A percentile compares a stretch with the other conserved stretches of the same genome.
Evolutionary conservation across 2,329 filamentous ascomycete species (phyloP).

Genomic region (Xylariomycetidae sp.): DNA sequence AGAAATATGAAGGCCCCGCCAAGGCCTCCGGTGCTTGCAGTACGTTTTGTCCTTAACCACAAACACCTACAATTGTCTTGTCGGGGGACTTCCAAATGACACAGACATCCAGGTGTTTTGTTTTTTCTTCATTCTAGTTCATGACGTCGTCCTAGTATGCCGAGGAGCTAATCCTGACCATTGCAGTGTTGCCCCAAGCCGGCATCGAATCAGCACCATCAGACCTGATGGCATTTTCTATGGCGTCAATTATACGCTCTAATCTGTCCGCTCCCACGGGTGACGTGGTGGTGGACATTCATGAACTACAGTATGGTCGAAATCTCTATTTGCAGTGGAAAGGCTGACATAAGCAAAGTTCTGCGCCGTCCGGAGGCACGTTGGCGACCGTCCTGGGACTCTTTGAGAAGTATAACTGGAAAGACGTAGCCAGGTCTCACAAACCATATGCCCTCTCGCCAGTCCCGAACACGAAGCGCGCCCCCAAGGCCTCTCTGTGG

Average conservation of each 20-base stretch:
- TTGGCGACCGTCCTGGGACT: constrained; percentile 61
- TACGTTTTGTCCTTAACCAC: no score
- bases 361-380: constrained; percentile 59
- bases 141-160: no score
- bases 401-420: constrained; percentile 47
- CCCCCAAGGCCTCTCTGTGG: constrained; percentile 31
- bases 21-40: constrained; percentile 49
- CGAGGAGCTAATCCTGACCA: no score
- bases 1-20: constrained; percentile 51
- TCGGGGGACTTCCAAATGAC: no score
- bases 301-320: constrained; percentile 34
- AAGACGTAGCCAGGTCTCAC: constrained; percentile 40
- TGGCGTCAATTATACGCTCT: constrained; percentile 47
- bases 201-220: constrained; percentile 60
- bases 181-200: constrained; percentile 57
- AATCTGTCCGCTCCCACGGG: constrained; percentile 44
- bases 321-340: background rate
- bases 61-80: no score
- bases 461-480: constrained; percentile 36
- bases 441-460: constrained; percentile 56
- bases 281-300: constrained; percentile 49
- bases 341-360: constrained; percentile 25
- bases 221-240: constrained; percentile 52
- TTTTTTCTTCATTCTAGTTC: no score
- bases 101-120: no score